Evolutionary conservation across 2,329 filamentous ascomycete genomes (phyloP).

Genomic region (Phyllosticta paracitricarpa): DNA sequence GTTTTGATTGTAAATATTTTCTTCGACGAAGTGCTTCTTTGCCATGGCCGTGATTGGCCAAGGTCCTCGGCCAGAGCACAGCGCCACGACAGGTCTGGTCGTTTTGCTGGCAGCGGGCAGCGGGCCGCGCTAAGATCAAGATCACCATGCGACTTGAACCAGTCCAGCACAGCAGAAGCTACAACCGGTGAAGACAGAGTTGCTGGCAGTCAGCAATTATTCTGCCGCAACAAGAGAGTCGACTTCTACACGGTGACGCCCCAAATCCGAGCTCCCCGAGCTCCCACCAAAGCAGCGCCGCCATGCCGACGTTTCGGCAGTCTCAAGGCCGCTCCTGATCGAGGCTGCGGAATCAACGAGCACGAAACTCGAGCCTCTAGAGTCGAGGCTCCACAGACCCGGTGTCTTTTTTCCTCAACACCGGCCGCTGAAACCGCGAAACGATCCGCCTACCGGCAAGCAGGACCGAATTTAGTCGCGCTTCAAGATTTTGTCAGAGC

Average conservation of each 20-base stretch:
- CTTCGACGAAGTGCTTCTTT: not conserved
- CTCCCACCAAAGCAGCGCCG: slow-evolving; percentile 3
- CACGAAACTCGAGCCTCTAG: not conserved
- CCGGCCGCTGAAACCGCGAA: not conserved
- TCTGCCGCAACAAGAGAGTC: not conserved
- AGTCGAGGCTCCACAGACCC: not conserved
- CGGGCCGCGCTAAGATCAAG: not conserved
- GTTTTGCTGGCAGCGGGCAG: not conserved
- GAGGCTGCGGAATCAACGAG: not conserved
- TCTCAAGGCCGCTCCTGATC: not conserved
- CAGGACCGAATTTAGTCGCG: not conserved
- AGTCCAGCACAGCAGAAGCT: not conserved
- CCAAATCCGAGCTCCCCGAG: slow-evolving; percentile 2
- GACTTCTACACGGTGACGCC: not conserved
- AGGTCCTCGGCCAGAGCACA: not conserved
- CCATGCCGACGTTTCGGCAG: slow-evolving; percentile 4
- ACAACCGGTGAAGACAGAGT: not conserved
- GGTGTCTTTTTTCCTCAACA: not conserved
- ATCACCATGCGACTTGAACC: not conserved
- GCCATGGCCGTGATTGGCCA: not conserved
- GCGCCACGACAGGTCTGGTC: not conserved
- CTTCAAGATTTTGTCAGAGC: not conserved
- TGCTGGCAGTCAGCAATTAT: not conserved
- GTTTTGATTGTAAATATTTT: not conserved
- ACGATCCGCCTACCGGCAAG: not conserved